phyloP scores from a whole-genome alignment of 2,329 filamentous ascomycete species.

The Plectosphaerella cucumerina region DNA sequence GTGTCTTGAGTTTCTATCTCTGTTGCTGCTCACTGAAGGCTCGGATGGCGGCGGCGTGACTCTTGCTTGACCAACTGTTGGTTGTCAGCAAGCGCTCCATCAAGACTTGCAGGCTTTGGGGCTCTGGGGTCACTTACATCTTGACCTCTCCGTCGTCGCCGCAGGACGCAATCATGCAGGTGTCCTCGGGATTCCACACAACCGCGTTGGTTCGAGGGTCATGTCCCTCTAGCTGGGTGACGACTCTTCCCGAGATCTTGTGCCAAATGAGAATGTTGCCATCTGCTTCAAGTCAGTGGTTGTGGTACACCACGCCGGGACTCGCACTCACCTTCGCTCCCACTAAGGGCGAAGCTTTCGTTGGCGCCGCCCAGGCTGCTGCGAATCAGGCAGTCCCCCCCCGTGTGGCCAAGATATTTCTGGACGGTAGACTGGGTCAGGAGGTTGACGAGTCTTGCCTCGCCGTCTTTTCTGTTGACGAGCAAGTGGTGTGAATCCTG shows the following conservation, averaged over 20 bases:
- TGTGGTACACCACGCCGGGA: neutral
- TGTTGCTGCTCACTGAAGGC: neutral
- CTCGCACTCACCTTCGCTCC: slow-evolving; percentile 70
- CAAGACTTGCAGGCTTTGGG: too few relatives aligned
- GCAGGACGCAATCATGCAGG: slow-evolving; percentile 82
- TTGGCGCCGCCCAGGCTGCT: slow-evolving; percentile 83
- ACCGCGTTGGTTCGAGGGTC: slow-evolving; percentile 77
- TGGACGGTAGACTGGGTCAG: slow-evolving; percentile 67
- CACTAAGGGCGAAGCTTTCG: slow-evolving; percentile 87
- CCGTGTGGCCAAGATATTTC: slow-evolving; percentile 70
- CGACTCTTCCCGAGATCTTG: slow-evolving; percentile 70
- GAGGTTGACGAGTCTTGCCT: slow-evolving; percentile 76
- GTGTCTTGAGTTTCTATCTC: neutral
- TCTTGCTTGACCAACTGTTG: neutral
- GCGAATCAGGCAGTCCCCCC: slow-evolving; percentile 75
- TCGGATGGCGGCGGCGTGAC: neutral
- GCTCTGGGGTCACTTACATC: slow-evolving; percentile 60
- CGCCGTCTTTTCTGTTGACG: slow-evolving; percentile 73
- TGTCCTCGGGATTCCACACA: slow-evolving; percentile 81
- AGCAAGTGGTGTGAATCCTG: slow-evolving; percentile 76
- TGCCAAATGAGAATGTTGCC: slow-evolving; percentile 85
- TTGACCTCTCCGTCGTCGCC: slow-evolving; percentile 82
- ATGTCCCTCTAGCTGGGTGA: slow-evolving; percentile 76
- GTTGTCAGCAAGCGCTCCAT: neutral
- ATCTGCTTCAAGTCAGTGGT: slow-evolving; percentile 30